These are phyloP conservation scores for Pseudocercospora fijiensis DNA, from an alignment of 2,329 filamentous ascomycete genomes.

Conservation along the genomic window DNA sequence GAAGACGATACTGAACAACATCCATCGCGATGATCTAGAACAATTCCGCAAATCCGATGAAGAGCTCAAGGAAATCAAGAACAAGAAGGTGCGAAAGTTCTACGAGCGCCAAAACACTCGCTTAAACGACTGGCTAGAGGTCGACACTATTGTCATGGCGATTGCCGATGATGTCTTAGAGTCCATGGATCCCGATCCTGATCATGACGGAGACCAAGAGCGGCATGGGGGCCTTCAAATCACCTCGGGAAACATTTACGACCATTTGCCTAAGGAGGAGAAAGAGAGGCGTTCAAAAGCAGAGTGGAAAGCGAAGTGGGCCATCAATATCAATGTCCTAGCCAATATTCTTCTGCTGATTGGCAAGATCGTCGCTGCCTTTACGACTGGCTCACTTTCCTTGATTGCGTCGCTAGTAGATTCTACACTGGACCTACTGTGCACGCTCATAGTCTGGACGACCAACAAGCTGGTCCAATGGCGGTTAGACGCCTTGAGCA, in stretches of 20 bases:
- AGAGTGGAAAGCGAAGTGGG: constrained; percentile 54
- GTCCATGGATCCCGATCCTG: constrained; percentile 58
- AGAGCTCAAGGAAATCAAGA: constrained; percentile 55
- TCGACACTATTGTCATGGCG: constrained; percentile 57
- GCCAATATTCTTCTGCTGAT: constrained; percentile 59
- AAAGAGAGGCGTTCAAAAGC: constrained; percentile 49
- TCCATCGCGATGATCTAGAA: constrained; percentile 51
- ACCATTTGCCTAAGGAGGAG: constrained; percentile 57
- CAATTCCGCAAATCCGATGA: constrained; percentile 52
- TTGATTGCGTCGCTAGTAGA: constrained; percentile 63
- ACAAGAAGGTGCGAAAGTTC: constrained; percentile 55
- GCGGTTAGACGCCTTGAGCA: constrained; percentile 52
- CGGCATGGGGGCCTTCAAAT: constrained; percentile 52
- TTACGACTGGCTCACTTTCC: constrained; percentile 59
- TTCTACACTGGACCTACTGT: constrained; percentile 60
- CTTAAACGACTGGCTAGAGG: constrained; percentile 59
- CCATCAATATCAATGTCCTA: constrained; percentile 61
- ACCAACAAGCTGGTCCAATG: constrained; percentile 61
- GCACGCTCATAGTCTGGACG: constrained; percentile 61
- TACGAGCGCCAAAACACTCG: constrained; percentile 57
- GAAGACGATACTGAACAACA: constrained; percentile 48
- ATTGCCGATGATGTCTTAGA: constrained; percentile 61
- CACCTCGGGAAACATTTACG: constrained; percentile 53
- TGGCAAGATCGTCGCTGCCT: constrained; percentile 57
- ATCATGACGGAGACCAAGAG: constrained; percentile 58